Evolutionary conservation across 768 basidiomycete genomes (phyloP).

Genomic region (Gloeophyllum trabeum): DNA sequence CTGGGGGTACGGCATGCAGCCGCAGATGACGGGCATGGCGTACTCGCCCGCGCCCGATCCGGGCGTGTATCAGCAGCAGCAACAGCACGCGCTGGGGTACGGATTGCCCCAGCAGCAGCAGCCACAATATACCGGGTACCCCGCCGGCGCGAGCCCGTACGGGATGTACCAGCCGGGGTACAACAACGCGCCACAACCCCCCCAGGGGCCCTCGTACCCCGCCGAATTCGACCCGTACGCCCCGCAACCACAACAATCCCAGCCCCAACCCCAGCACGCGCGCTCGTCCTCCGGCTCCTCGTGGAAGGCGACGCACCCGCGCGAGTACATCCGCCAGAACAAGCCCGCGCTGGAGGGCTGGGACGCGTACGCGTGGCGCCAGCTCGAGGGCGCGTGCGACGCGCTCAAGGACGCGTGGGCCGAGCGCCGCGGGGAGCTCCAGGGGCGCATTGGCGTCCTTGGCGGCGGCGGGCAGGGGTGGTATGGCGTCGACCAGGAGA

Average conservation of each 20-base stretch:
- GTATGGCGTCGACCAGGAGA: constrained; percentile 27
- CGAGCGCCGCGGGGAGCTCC: constrained; percentile 42
- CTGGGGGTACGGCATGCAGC: constrained; percentile 8
- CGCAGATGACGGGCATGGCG: constrained; percentile 25
- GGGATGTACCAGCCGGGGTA: constrained; percentile 12
- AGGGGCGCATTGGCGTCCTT: constrained; percentile 31
- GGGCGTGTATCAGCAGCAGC: constrained; percentile 22
- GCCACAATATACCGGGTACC: constrained; percentile 18
- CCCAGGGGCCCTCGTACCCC: constrained; percentile 12
- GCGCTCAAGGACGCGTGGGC: constrained; percentile 59
- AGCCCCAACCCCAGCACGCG: constrained; percentile 5
- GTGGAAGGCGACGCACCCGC: constrained; percentile 45
- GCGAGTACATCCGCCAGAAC: constrained; percentile 53
- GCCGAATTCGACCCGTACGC: constrained; percentile 31
- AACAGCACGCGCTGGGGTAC: constrained; percentile 5
- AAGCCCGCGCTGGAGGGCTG: constrained; percentile 62
- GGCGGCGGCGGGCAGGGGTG: constrained; percentile 27
- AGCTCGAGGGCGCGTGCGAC: constrained; percentile 46
- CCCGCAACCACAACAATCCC: constrained; percentile 8
- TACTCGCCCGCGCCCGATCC: constrained; percentile 47
- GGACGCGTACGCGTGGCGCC: constrained; percentile 65
- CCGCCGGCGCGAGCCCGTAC: constrained; percentile 12
- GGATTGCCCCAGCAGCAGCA: constrained; percentile 16
- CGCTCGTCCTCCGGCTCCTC: constrained; percentile 5
- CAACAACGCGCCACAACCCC: constrained; percentile 13